These are phyloP conservation scores for Penicillium hordei DNA, from an alignment of 2,329 filamentous ascomycete species.

Conservation along the genomic window DNA sequence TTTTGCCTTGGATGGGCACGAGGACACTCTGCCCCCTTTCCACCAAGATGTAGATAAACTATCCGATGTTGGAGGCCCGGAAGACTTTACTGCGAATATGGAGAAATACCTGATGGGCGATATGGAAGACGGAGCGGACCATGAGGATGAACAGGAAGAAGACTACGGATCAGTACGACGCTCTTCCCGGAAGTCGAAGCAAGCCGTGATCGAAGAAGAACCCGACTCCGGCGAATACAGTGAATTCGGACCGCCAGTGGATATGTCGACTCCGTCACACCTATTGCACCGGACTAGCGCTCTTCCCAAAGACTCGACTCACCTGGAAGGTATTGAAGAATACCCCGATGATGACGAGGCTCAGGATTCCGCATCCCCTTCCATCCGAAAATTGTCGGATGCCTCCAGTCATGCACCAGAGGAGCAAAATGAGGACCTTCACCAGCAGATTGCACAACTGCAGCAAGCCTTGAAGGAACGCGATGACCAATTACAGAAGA, in stretches of 20 bases:
- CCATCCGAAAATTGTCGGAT: constrained; percentile 25
- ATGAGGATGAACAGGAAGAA: constrained; percentile 13
- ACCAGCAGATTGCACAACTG: constrained; percentile 34
- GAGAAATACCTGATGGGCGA: constrained; percentile 41
- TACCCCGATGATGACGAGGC: constrained; percentile 28
- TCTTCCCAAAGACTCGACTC: constrained; percentile 32
- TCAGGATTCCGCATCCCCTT: constrained; percentile 27
- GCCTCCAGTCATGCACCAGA: constrained; percentile 19
- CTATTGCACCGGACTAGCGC: constrained; percentile 33
- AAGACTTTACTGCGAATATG: constrained; percentile 46
- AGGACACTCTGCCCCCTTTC: constrained; percentile 28
- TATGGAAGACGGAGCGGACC: constrained; percentile 17
- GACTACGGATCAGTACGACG: constrained; percentile 15
- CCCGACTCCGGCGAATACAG: constrained; percentile 40
- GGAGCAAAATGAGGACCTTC: constrained; percentile 27
- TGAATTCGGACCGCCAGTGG: constrained; percentile 44
- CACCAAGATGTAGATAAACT: constrained; percentile 32
- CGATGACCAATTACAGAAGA: constrained; percentile 37
- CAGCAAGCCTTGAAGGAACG: constrained; percentile 33
- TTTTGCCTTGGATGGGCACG: constrained; percentile 23
- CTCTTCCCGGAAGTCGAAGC: constrained; percentile 23
- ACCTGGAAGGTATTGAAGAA: constrained; percentile 41
- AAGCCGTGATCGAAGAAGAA: constrained; percentile 33
- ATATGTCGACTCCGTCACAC: constrained; percentile 47
- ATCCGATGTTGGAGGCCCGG: constrained; percentile 42